Conservation (phyloP, 768 basidiomycete genomes). For the Mycena floridula region DNA sequence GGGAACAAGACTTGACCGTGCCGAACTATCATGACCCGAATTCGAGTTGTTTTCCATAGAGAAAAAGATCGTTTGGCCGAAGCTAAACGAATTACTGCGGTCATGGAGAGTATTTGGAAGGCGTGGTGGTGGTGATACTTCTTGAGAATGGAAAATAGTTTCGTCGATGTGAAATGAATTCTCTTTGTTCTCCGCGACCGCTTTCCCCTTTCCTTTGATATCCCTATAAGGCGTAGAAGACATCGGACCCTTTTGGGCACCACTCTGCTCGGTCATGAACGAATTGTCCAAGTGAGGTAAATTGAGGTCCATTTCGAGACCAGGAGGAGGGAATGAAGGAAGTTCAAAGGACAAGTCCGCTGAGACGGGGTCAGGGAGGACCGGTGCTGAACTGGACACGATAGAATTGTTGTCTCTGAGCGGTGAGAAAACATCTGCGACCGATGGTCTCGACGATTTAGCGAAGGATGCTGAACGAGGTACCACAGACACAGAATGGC, state of each 20-base stretch:
- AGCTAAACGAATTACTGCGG: constrained; percentile 64
- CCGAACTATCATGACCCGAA: constrained; percentile 8
- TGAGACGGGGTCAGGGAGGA: constrained; percentile 41
- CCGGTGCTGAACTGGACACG: constrained; percentile 3
- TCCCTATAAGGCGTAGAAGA: constrained; percentile 41
- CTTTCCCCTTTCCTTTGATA: constrained; percentile 32
- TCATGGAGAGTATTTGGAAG: constrained; percentile 37
- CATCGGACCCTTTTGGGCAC: constrained; percentile 18
- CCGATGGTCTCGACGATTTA: constrained; percentile 30
- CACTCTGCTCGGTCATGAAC: constrained; percentile 11
- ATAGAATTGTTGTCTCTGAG: constrained; percentile 15
- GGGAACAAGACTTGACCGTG: constrained; percentile 13
- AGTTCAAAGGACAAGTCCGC: constrained; percentile 50
- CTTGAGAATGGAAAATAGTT: constrained; percentile 37
- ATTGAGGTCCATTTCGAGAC: constrained; percentile 32
- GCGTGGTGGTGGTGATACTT: constrained; percentile 31
- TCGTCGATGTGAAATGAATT: constrained; percentile 29
- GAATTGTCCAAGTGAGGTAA: constrained; percentile 23
- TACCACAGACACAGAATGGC: constrained; percentile 22
- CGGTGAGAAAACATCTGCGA: constrained; percentile 49
- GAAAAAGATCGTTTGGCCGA: constrained; percentile 58
- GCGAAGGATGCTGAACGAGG: constrained; percentile 28
- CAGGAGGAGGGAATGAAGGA: constrained; percentile 37
- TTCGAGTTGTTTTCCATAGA: constrained; percentile 32
- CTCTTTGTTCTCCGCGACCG: constrained; percentile 11